Base-by-base conservation (phyloP, 2,329 filamentous ascomycete genomes). In the Didymellaceae sp. region DNA sequence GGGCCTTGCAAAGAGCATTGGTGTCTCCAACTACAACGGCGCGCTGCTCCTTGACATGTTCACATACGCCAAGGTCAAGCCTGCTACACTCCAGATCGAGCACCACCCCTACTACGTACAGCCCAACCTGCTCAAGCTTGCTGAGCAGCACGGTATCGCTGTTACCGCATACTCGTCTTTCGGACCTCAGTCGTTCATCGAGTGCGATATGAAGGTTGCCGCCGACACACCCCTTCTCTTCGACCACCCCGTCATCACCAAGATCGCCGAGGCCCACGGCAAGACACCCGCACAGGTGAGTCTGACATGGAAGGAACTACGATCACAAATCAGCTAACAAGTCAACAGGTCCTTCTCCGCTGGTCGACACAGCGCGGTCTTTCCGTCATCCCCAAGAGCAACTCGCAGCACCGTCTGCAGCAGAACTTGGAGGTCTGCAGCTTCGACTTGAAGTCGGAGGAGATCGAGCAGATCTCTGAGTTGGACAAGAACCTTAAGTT, bases 211-310 rank as follows among this genome's bases (percentile, higher is more conserved):
- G 49, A 53, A 53, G 33, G 31, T 53, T 3, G 49, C 49, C n/a
- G 49, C 40, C 31, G 60, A 62, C 37, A 67, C 65, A 8, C 62
- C 64, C 40, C 63, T 66, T 31, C 62, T 73, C 16, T 67, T 73
- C 32, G 59, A 69, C 38, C 70, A 73, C 56, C 58, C 68, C 79
- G 87, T 71, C 86, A 89, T 82, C 79, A 88, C 73, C 80, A 85
- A 67, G 86, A 87, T 52, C 58, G 88, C 88, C 21, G 77, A 82
- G 59, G 80, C 83, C 59, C 81, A 86, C 10, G 80, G 84, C 11
- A 82, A 88, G 44, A 85, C 86, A 7, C 81, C 90, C 6, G 88
- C 89, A 13, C 91, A 96, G 81, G 81, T 52, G 42, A 10, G 31
- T 28, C 26, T 7, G 26, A 6, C 6, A n/a, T 16, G 5, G 5